Base-by-base conservation (phyloP, 768 basidiomycete species). In the Brasilioporus rufonigricans region DNA sequence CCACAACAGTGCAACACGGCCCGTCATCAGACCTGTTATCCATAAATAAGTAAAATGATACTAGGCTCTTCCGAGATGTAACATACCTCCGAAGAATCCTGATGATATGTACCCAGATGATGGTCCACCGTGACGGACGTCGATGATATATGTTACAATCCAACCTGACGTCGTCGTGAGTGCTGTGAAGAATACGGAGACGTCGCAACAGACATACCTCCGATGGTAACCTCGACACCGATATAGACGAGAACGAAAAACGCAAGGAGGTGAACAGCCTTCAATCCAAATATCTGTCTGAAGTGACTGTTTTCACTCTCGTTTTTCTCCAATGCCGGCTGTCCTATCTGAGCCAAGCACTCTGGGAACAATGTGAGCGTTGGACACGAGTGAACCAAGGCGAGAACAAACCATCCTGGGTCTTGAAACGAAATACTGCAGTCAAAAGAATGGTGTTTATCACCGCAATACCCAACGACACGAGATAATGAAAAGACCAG, bases 401-500 rank as follows among this genome's bases (percentile, higher is more conserved):
- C 2, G 39, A 21, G 7, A n/a, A 59, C 71, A 16, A 43, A 86
- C 90, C 84, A 62, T 91, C 85, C 64, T 91, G 88, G 0, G 69
- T 77, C 64, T 83, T 84, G 46, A 87, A 71, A 18, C 82, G 77
- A 71, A 94, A 93, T 5, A 89, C 80, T 3, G 61, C 53, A 2
- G 78, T 58, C 5, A 93, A 69, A 4, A 83, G 49, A 11, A 78
- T 38, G 1, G 79, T 74, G 59, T 89, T 91, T 36, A 74, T 57
- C 16, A 83, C 52, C 0, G 88, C 83, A 19, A 94, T 59, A 1
- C 82, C 86, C 0, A 93, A 69, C 0, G 89, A 90, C 1, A 73
- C 73, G 10, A 93, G 75, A 63, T 85, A 94, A 66, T 93, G 87
- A 66, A 88, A 86, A 1, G 85, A 87, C 92, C 91, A 93, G 32